phyloP scores from a whole-genome alignment of 1,139 yeast genomes.

The Williopsis jadinii region DNA sequence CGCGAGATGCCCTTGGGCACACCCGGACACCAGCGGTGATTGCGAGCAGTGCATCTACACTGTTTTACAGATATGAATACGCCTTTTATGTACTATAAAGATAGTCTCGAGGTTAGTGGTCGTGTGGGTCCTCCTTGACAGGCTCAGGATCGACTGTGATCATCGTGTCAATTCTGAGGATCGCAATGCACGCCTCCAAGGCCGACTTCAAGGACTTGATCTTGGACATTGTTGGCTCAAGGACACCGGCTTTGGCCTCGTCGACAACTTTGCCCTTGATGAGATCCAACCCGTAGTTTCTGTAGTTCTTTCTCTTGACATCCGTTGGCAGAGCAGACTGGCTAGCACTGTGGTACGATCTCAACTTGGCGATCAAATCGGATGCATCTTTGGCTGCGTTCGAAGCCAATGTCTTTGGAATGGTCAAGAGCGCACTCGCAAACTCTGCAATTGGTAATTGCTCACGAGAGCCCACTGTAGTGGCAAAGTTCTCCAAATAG shows the following conservation, averaged over 20 bases:
- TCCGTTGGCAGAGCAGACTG: conserved; percentile 83
- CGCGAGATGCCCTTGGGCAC: too few species aligned
- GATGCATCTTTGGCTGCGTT: conserved; percentile 98
- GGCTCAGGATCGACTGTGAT: conserved; percentile 96
- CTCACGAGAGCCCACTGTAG: conserved; percentile 96
- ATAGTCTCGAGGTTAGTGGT: conserved; percentile 3
- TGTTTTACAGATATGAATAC: too few species aligned
- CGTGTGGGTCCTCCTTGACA: conserved; percentile 78
- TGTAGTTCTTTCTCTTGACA: conserved; percentile 74
- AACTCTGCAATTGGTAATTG: conserved; percentile 98
- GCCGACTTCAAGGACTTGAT: conserved; percentile 91
- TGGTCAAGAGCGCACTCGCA: conserved; percentile 81
- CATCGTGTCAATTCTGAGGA: conserved; percentile 96
- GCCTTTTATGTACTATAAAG: too few species aligned
- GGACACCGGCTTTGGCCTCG: conserved; percentile 75
- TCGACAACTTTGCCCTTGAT: conserved; percentile 89
- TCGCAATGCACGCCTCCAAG: conserved; percentile 96
- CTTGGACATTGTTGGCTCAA: conserved; percentile 93
- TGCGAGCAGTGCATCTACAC: too few species aligned
- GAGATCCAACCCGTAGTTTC: conserved; percentile 87
- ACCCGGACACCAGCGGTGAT: too few species aligned
- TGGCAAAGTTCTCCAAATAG: conserved; percentile 93
- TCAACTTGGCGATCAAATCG: conserved; percentile 87
- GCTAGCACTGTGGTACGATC: conserved; percentile 95
- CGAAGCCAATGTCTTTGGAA: conserved; percentile 95